Conservation (phyloP, 345 rosid species). For the Eucalyptus polyanthemos region DNA sequence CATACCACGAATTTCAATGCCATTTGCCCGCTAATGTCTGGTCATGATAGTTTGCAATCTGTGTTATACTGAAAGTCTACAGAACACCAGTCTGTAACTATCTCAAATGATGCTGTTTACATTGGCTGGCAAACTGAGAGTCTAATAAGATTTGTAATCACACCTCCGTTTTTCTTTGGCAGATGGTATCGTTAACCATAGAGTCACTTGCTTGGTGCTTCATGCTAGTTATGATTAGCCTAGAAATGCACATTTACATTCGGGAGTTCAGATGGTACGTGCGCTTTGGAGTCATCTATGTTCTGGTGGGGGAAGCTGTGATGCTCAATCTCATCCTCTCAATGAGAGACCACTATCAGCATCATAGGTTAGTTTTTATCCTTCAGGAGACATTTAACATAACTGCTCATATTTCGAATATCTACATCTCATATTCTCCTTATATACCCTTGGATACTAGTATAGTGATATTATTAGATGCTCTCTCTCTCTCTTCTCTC, state of each 20-base stretch:
- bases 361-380: constrained; percentile 17
- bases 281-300: constrained; percentile 70
- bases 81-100: not conserved
- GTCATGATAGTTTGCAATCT: not conserved
- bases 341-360: constrained; percentile 25
- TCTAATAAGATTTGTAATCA: not conserved
- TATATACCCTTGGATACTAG: not conserved
- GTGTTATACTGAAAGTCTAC: not conserved
- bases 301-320: constrained; percentile 79
- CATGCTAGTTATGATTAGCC: constrained; percentile 48
- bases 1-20: not conserved
- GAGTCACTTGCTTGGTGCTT: constrained; percentile 82
- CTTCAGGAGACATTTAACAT: not conserved
- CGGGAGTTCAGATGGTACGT: constrained; percentile 79
- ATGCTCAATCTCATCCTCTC: constrained; percentile 61
- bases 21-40: not conserved
- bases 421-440: not conserved
- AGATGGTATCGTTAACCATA: constrained; percentile 52
- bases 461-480: not conserved
- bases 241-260: constrained; percentile 62
- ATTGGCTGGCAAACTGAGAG: not conserved
- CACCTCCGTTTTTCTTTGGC: not conserved
- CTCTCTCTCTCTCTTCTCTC: not conserved
- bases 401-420: not conserved
- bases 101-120: not conserved